Conservation (phyloP, 345 rosid genomes). For the Lepidium africanum region DNA sequence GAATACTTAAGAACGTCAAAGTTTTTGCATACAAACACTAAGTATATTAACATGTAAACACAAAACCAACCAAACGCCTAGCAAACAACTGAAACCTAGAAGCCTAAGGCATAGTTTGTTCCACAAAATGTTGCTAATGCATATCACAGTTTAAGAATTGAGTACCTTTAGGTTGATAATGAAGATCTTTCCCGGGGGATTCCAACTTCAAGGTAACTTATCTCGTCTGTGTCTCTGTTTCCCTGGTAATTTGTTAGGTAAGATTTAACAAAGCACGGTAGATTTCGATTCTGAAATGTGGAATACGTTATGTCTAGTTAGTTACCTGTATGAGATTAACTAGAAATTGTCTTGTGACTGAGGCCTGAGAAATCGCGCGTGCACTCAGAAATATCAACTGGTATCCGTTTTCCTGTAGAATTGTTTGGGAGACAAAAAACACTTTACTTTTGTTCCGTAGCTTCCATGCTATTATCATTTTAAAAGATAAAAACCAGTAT, state of each 20-base stretch:
- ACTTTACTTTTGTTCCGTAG: background rate
- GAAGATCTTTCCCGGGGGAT: conserved; percentile 89
- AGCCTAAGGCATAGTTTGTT: background rate
- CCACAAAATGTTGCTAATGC: background rate
- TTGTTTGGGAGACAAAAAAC: background rate
- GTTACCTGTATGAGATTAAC: conserved; percentile 85
- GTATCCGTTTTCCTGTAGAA: conserved; percentile 87
- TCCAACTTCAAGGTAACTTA: conserved; percentile 95
- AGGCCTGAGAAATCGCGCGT: conserved; percentile 93
- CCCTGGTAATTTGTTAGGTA: conserved; percentile 39
- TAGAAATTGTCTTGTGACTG: conserved; percentile 74
- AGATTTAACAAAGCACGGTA: background rate
- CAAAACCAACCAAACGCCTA: background rate
- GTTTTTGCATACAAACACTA: no score
- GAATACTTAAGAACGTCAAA: background rate
- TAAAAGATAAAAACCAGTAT: background rate
- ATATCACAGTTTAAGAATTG: background rate
- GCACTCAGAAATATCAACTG: conserved; percentile 92
- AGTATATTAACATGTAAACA: no score
- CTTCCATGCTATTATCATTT: background rate
- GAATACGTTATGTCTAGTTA: background rate
- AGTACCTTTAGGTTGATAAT: conserved; percentile 90
- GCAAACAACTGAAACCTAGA: background rate
- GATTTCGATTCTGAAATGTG: background rate
- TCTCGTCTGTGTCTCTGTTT: conserved; percentile 92